Percentiles rank a stretch among this genome's conserved stretches.
Evolutionary conservation across 306 rosid species (phyloP).

Genomic region (Cicer chorassanicum): DNA sequence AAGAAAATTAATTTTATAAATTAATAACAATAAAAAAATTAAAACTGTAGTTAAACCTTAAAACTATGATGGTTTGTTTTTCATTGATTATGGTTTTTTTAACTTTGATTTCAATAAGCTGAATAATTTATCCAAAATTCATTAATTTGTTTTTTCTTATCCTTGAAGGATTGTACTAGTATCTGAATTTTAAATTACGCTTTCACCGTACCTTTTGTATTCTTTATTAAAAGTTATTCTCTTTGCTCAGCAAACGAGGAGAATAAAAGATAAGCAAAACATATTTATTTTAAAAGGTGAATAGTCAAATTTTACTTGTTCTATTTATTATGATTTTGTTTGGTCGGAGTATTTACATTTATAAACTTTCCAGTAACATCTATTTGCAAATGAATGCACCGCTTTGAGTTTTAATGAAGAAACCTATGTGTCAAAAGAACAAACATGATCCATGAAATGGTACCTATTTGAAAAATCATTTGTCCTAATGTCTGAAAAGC

Average conservation of each 20-base stretch:
- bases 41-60: too few relatives aligned
- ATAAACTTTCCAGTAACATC: constrained; percentile 6
- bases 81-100: background rate
- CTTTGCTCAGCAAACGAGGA: constrained; percentile 37
- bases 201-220: constrained; percentile 1
- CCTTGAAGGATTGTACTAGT: background rate
- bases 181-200: constrained; percentile 39
- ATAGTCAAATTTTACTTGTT: too few relatives aligned
- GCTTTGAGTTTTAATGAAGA: constrained; percentile 42
- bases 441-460: constrained; percentile 6
- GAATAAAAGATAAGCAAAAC: background rate
- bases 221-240: constrained; percentile 35
- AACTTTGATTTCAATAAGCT: background rate
- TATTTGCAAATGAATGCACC: constrained; percentile 40
- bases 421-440: constrained; percentile 44
- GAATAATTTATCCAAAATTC: constrained; percentile 20
- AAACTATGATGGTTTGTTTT: background rate
- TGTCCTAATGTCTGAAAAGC: constrained; percentile 17
- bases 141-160: constrained; percentile 15
- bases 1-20: too few relatives aligned
- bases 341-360: too few relatives aligned
- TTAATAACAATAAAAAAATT: too few relatives aligned
- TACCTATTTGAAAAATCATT: background rate
- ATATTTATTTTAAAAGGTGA: too few relatives aligned
- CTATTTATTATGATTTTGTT: too few relatives aligned